Evolutionary conservation across 2,329 filamentous ascomycete genomes (phyloP).

Genomic region (Epichloe sylvatica): DNA sequence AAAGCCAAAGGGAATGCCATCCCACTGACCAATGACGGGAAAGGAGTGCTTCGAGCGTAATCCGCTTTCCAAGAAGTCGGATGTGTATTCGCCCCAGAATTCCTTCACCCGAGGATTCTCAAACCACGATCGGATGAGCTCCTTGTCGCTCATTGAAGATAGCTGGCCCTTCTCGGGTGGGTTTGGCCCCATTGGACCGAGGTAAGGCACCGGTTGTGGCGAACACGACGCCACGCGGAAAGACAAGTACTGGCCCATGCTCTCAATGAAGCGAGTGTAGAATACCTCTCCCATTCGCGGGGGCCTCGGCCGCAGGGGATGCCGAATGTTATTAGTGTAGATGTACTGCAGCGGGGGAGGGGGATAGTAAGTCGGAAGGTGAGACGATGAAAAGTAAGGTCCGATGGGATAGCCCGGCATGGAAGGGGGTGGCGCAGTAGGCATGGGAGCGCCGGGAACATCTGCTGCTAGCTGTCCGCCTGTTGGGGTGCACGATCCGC

Average conservation of each 20-base stretch:
- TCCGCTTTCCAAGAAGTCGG: constrained; percentile 52
- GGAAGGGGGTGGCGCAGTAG: constrained; percentile 17
- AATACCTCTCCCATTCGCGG: constrained; percentile 83
- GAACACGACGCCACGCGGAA: constrained; percentile 72
- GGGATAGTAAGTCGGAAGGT: constrained; percentile 83
- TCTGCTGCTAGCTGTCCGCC: constrained; percentile 19
- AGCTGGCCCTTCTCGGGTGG: constrained; percentile 28
- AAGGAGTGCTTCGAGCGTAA: constrained; percentile 64
- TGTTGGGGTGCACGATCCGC: constrained; percentile 6
- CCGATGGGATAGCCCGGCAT: constrained; percentile 35
- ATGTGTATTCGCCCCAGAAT: constrained; percentile 65
- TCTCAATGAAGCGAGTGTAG: constrained; percentile 77
- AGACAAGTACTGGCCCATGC: constrained; percentile 68
- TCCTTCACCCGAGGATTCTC: constrained; percentile 66
- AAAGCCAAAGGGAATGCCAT: constrained; percentile 88
- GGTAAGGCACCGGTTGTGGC: constrained; percentile 46
- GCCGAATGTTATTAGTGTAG: constrained; percentile 63
- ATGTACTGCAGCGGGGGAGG: constrained; percentile 68
- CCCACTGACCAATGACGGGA: constrained; percentile 85
- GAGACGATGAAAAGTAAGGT: constrained; percentile 69
- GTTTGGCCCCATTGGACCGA: constrained; percentile 39
- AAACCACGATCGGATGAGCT: constrained; percentile 74
- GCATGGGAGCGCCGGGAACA: constrained; percentile 24
- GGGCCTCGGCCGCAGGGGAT: constrained; percentile 78
- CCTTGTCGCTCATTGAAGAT: constrained; percentile 33